phyloP scores from a whole-genome alignment of 345 rosid species.

The Gossypium thurberi region DNA sequence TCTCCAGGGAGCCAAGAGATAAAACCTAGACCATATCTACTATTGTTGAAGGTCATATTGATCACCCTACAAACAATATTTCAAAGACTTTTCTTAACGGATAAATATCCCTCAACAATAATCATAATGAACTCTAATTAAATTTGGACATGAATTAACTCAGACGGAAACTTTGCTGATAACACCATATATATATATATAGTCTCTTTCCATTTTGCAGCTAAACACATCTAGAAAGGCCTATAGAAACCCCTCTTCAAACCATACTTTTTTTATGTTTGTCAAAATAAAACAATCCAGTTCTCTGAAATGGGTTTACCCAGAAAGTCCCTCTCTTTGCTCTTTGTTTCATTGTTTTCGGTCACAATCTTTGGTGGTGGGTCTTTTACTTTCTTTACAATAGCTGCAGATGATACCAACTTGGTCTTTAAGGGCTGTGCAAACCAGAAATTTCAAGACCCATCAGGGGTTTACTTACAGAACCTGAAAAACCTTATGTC shows the following conservation, averaged over 20 bases:
- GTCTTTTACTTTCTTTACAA: not conserved
- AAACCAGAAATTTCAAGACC: slow-evolving; percentile 53
- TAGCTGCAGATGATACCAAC: slow-evolving; percentile 35
- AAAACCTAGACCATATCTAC: too few species aligned
- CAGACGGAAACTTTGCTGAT: too few species aligned
- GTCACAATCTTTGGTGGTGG: slow-evolving; percentile 15
- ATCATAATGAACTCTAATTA: too few species aligned
- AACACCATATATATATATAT: too few species aligned
- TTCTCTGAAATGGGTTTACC: slow-evolving; percentile 24
- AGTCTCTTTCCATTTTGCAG: not conserved
- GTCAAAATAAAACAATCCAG: not conserved
- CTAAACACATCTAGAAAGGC: slow-evolving; percentile 6
- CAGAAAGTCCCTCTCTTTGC: slow-evolving; percentile 10
- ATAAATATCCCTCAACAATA: too few species aligned
- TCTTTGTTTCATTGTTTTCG: slow-evolving; percentile 8
- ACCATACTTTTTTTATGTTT: not conserved
- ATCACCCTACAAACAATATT: too few species aligned
- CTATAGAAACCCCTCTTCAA: slow-evolving; percentile 6
- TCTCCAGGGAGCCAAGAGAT: too few species aligned
- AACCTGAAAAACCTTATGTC: slow-evolving; percentile 53
- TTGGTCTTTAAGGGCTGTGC: slow-evolving; percentile 81
- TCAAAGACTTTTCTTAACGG: too few species aligned
- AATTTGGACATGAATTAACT: too few species aligned
- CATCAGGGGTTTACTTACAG: slow-evolving; percentile 45
- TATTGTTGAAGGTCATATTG: too few species aligned